These are phyloP conservation scores for Panicum virgatum DNA, from an alignment of 202 grass and related monocot species.

Conservation along the genomic window DNA sequence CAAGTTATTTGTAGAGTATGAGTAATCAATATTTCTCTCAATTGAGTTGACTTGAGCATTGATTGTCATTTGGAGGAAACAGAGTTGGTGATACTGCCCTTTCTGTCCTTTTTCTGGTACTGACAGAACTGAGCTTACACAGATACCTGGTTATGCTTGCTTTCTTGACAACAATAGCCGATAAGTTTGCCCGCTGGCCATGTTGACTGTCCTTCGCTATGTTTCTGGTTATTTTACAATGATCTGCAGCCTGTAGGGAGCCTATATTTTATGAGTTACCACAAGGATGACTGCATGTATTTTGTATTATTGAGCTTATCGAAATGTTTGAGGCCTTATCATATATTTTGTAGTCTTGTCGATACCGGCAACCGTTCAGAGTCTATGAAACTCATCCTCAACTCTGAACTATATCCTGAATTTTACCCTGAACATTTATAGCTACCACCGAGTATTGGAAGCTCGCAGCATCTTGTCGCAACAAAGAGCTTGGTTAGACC, in stretches of 20 bases:
- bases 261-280: neutral
- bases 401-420: neutral
- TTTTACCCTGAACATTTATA: neutral
- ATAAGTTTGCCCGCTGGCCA: neutral
- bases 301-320: neutral
- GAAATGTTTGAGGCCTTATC: neutral
- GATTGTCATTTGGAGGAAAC: neutral
- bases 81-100: neutral
- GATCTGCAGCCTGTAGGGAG: neutral
- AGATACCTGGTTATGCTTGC: neutral
- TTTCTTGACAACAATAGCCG: conserved; percentile 3
- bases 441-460: neutral
- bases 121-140: neutral
- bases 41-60: conserved; percentile 15
- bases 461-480: neutral
- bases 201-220: neutral
- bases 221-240: neutral
- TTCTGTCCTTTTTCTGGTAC: neutral
- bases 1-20: conserved; percentile 36
- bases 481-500: neutral
- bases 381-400: neutral
- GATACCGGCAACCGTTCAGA: too few relatives aligned
- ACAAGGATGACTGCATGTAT: neutral
- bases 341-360: neutral
- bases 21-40: neutral